Conservation (phyloP, 441 rosid species). For the Mallotus japonicus region DNA sequence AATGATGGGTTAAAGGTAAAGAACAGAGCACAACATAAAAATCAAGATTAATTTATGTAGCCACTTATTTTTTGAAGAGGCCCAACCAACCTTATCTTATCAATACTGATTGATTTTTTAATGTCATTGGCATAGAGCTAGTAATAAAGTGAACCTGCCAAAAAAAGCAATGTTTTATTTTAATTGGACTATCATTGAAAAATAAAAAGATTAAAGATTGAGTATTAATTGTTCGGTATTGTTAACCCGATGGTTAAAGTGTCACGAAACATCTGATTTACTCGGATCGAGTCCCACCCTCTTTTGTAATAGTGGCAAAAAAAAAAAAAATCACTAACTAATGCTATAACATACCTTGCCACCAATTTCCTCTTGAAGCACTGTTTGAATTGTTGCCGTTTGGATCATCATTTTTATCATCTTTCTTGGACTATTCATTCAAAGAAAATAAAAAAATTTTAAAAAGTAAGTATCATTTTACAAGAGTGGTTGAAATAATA, state of each 20-base stretch:
- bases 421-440: constrained; percentile 40
- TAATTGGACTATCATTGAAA: neutral
- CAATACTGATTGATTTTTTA: constrained; percentile 11
- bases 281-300: no score
- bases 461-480: neutral
- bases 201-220: no score
- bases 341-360: constrained; percentile 59
- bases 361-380: constrained; percentile 92
- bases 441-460: neutral
- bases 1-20: neutral
- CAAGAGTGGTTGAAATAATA: neutral
- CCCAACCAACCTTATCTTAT: constrained; percentile 11
- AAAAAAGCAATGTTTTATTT: neutral
- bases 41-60: neutral
- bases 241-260: no score
- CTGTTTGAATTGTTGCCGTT: constrained; percentile 43
- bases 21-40: no score
- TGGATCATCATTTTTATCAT: constrained; percentile 51
- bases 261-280: no score
- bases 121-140: constrained; percentile 16
- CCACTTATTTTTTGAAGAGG: neutral
- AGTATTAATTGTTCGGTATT: no score
- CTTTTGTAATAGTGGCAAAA: no score
- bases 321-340: no score
- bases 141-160: constrained; percentile 60